phyloP scores from a whole-genome alignment of 176 grass and related monocot genomes.

The Echinochloa phyllopogon region DNA sequence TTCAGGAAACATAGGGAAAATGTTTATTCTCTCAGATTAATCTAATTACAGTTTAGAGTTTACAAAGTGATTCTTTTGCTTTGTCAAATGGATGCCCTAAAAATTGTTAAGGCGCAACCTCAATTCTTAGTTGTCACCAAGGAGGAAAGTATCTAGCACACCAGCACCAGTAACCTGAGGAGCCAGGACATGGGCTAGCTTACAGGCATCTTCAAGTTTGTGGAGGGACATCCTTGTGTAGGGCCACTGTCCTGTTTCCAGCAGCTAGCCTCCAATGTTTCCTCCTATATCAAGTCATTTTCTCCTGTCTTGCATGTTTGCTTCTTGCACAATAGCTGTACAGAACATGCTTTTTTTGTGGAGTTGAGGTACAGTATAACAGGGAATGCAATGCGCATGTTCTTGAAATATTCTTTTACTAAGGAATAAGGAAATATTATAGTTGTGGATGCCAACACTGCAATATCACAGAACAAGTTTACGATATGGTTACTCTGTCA shows the following conservation, averaged over 20 bases:
- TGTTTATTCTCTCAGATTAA: background rate
- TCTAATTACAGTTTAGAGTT: background rate
- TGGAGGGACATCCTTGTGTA: background rate
- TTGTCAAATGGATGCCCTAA: background rate
- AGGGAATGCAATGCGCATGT: background rate
- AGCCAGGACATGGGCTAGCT: background rate
- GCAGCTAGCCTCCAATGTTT: background rate
- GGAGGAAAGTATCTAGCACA: background rate
- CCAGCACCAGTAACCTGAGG: background rate
- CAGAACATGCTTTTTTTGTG: background rate
- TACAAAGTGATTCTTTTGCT: background rate
- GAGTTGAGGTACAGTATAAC: background rate
- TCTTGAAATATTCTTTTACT: background rate
- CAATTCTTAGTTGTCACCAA: background rate
- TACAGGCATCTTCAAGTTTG: background rate
- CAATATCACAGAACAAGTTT: background rate
- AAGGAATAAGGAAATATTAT: background rate
- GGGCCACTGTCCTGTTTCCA: conserved; percentile 3
- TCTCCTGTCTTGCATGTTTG: background rate
- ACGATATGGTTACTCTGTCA: background rate
- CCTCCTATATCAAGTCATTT: background rate
- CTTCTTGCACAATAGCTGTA: background rate
- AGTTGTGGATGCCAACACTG: background rate
- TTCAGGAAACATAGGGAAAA: background rate
- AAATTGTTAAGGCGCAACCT: background rate